These are phyloP conservation scores for Carex littledalei DNA, from an alignment of 176 grass and related monocot species.

Conservation along the genomic window DNA sequence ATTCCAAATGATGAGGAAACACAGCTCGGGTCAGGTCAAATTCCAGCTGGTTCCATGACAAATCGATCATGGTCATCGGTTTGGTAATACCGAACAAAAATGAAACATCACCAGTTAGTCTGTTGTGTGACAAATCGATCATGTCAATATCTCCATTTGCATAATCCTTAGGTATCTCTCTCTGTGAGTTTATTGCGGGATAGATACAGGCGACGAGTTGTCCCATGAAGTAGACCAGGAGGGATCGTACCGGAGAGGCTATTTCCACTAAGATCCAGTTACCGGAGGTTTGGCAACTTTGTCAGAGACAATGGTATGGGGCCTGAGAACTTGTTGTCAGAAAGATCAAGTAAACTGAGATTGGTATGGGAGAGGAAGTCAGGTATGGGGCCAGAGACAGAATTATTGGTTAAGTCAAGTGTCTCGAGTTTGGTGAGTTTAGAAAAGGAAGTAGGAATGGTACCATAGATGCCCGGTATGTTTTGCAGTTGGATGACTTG, in stretches of 20 bases:
- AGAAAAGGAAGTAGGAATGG: conserved; percentile 53
- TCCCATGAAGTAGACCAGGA: conserved; percentile 44
- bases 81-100: conserved; percentile 40
- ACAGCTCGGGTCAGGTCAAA: conserved; percentile 48
- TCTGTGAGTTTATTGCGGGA: conserved; percentile 50
- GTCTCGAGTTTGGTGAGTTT: conserved; percentile 47
- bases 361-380: conserved; percentile 30
- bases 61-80: conserved; percentile 52
- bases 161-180: conserved; percentile 52
- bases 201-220: conserved; percentile 37
- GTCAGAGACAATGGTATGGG: conserved; percentile 37
- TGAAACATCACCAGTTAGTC: conserved; percentile 46
- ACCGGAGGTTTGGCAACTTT: conserved; percentile 41
- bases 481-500: conserved; percentile 41
- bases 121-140: conserved; percentile 63
- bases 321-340: conserved; percentile 45
- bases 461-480: conserved; percentile 40
- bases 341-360: conserved; percentile 50
- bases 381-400: conserved; percentile 52
- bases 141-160: conserved; percentile 44
- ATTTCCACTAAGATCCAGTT: conserved; percentile 44
- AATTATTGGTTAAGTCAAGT: conserved; percentile 51
- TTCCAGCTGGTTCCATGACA: conserved; percentile 66
- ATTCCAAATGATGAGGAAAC: conserved; percentile 52
- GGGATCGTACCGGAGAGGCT: conserved; percentile 45